Percentiles rank a stretch among this genome's conserved stretches.
These are phyloP conservation scores for Zygoascus tannicola DNA, from an alignment of 805 yeast genomes.

Conservation along the genomic window DNA sequence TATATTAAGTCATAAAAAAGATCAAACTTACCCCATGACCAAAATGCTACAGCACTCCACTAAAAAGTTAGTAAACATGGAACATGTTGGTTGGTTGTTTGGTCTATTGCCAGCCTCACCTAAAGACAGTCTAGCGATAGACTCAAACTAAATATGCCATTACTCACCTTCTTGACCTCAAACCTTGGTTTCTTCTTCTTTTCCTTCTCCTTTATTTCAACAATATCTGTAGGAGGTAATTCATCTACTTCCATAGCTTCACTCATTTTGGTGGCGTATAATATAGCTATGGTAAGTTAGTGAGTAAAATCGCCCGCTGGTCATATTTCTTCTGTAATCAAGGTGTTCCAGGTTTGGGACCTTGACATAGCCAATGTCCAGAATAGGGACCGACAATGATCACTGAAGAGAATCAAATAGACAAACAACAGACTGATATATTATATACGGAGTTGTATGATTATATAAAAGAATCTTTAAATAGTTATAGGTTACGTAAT, in stretches of 20 bases:
- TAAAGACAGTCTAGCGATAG: no score
- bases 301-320: background rate
- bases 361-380: no score
- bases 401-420: no score
- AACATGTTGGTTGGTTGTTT: no score
- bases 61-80: conserved; percentile 8
- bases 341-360: no score
- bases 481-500: background rate
- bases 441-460: background rate
- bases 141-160: background rate
- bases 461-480: background rate
- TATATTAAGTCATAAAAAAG: background rate
- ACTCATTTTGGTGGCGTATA: conserved; percentile 10
- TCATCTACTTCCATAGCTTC: conserved; percentile 18
- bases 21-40: conserved; percentile 80
- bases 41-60: conserved; percentile 99
- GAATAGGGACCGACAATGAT: no score
- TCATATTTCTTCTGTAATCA: no score
- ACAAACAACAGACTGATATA: no score
- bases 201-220: background rate
- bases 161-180: conserved; percentile 64
- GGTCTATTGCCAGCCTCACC: no score
- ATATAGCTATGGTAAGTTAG: background rate
- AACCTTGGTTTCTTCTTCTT: conserved; percentile 52
- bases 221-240: conserved; percentile 3